Conservation (phyloP, 2,329 filamentous ascomycete species). For the Cytospora piceicola region DNA sequence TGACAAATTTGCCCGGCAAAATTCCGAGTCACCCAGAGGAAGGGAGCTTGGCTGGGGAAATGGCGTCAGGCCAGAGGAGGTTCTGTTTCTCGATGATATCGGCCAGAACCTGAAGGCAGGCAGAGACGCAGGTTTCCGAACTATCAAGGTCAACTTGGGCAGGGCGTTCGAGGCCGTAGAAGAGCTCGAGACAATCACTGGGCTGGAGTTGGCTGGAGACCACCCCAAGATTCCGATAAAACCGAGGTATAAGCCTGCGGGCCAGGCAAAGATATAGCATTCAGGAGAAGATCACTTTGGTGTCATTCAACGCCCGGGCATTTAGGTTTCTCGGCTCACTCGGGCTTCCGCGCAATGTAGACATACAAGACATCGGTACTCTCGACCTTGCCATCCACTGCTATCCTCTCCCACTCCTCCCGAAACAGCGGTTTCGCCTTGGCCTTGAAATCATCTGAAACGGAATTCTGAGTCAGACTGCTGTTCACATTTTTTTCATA, state of each 20-base stretch:
- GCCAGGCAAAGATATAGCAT: slow-evolving; percentile 50
- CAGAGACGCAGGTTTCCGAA: slow-evolving; percentile 73
- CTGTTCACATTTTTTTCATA: slow-evolving; percentile 37
- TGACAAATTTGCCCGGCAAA: slow-evolving; percentile 62
- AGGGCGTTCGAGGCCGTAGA: slow-evolving; percentile 79
- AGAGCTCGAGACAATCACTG: slow-evolving; percentile 76
- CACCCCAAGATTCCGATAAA: slow-evolving; percentile 56
- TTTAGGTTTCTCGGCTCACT: neutral
- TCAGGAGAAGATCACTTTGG: neutral
- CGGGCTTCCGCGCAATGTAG: slow-evolving; percentile 37
- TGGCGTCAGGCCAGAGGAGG: slow-evolving; percentile 64
- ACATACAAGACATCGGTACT: slow-evolving; percentile 38
- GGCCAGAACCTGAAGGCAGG: slow-evolving; percentile 88
- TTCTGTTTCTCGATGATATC: slow-evolving; percentile 92
- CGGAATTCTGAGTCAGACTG: slow-evolving; percentile 31
- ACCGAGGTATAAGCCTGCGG: slow-evolving; percentile 38
- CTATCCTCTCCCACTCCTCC: slow-evolving; percentile 39
- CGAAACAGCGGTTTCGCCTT: slow-evolving; percentile 37
- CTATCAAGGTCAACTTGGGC: slow-evolving; percentile 83
- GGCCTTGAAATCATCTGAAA: slow-evolving; percentile 33
- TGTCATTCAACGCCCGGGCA: neutral
- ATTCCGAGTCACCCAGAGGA: slow-evolving; percentile 47
- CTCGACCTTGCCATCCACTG: slow-evolving; percentile 39
- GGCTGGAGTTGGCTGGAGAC: slow-evolving; percentile 62
- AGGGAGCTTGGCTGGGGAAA: slow-evolving; percentile 49